phyloP scores from a whole-genome alignment of 2,329 filamentous ascomycete species.

The Pseudogymnoascus verrucosus region DNA sequence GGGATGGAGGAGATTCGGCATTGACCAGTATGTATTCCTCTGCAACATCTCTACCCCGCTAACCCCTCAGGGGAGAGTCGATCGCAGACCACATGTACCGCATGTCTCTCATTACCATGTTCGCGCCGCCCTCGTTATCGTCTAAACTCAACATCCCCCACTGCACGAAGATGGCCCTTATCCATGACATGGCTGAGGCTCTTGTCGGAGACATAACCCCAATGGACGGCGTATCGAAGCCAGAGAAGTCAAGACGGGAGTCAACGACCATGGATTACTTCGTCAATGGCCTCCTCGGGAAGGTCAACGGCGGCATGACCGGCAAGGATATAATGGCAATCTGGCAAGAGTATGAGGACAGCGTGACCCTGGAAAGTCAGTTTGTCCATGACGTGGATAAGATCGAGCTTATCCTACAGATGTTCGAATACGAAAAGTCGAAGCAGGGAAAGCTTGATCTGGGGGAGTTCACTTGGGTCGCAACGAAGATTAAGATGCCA shows the following conservation, averaged over 20 bases:
- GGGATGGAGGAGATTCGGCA: slow-evolving; percentile 86
- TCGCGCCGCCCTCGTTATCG: slow-evolving; percentile 69
- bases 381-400: slow-evolving; percentile 98
- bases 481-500: slow-evolving; percentile 60
- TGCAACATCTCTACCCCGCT: not conserved
- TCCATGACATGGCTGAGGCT: slow-evolving; percentile 96
- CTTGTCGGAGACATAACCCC: slow-evolving; percentile 96
- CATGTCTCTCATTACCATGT: slow-evolving; percentile 94
- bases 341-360: slow-evolving; percentile 95
- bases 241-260: slow-evolving; percentile 84
- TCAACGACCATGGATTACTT: slow-evolving; percentile 89
- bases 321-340: slow-evolving; percentile 67
- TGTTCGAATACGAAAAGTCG: slow-evolving; percentile 87
- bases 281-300: slow-evolving; percentile 61
- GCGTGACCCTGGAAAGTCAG: slow-evolving; percentile 69
- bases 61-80: slow-evolving; percentile 61
- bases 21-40: slow-evolving; percentile 41
- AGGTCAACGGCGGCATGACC: slow-evolving; percentile 61
- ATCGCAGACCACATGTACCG: slow-evolving; percentile 99
- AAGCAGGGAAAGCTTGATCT: slow-evolving; percentile 59
- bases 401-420: slow-evolving; percentile 89
- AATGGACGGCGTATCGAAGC: slow-evolving; percentile 74
- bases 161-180: slow-evolving; percentile 90
- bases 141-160: slow-evolving; percentile 65
- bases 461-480: slow-evolving; percentile 78